Percentiles rank a stretch among this genome's conserved stretches.
Conservation (phyloP, 495 filamentous ascomycete genomes). For the Penicillium flavigenum region DNA sequence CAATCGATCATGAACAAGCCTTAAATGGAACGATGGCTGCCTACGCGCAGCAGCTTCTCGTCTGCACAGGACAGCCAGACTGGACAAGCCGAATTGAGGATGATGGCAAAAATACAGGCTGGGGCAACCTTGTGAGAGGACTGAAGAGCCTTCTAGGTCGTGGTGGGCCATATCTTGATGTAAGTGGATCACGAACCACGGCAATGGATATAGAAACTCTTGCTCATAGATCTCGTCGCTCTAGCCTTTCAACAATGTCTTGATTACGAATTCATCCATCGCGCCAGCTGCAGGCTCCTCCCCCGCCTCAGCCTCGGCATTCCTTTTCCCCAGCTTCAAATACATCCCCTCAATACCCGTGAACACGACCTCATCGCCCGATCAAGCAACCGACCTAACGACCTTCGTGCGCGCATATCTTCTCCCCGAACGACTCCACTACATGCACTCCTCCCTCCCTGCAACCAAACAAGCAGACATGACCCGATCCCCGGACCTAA, state of each 20-base stretch:
- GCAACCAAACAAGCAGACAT: slow-evolving; percentile 30
- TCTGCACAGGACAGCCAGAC: slow-evolving; percentile 76
- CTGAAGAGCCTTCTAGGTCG: slow-evolving; percentile 66
- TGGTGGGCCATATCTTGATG: slow-evolving; percentile 68
- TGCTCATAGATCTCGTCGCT: slow-evolving; percentile 3
- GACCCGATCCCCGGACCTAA: slow-evolving; percentile 31
- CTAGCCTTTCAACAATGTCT: slow-evolving; percentile 78
- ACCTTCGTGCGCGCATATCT: slow-evolving; percentile 43
- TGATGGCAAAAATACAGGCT: slow-evolving; percentile 45
- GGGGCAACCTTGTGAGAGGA: slow-evolving; percentile 64
- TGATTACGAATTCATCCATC: slow-evolving; percentile 71
- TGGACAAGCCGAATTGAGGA: slow-evolving; percentile 75
- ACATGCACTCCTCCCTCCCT: slow-evolving; percentile 54
- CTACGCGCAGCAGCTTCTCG: slow-evolving; percentile 80
- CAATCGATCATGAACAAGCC: slow-evolving; percentile 68
- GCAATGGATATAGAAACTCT: slow-evolving; percentile 1
- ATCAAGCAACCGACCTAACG: slow-evolving; percentile 24
- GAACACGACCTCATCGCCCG: slow-evolving; percentile 11
- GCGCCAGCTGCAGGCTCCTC: slow-evolving; percentile 42
- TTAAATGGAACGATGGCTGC: slow-evolving; percentile 72
- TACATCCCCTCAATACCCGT: slow-evolving; percentile 68
- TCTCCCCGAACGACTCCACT: slow-evolving; percentile 58
- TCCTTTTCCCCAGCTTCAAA: slow-evolving; percentile 76
- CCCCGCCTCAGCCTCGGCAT: slow-evolving; percentile 55
- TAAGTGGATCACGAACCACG: slow-evolving; percentile 41